Conservation (phyloP, 2,329 filamentous ascomycete species). For the Chaetomiaceae sp. region DNA sequence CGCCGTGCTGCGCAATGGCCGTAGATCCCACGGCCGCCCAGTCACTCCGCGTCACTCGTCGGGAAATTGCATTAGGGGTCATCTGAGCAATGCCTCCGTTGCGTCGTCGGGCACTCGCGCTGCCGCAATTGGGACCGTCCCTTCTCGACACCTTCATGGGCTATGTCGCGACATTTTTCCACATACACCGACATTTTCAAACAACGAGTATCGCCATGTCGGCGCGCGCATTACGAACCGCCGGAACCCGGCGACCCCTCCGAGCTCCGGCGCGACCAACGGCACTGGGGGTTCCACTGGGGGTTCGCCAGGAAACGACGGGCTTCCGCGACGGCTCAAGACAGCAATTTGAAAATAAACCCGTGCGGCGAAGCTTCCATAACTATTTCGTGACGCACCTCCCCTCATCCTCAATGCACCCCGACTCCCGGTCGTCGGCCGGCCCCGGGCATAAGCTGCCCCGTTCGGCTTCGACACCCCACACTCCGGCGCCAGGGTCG, state of each 20-base stretch:
- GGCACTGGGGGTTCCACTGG: no score
- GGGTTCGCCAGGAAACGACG: constrained; percentile 2
- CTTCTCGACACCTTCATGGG: constrained; percentile 29
- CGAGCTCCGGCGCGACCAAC: constrained; percentile 8
- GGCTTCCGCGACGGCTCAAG: not conserved
- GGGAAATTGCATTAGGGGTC: constrained; percentile 8
- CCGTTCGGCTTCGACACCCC: constrained; percentile 76
- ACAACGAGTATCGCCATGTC: constrained; percentile 14
- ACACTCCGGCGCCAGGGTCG: constrained; percentile 53
- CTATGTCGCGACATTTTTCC: constrained; percentile 29
- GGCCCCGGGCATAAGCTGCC: constrained; percentile 81
- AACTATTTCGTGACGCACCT: constrained; percentile 97
- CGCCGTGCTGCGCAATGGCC: constrained; percentile 22
- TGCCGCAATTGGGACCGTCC: no score
- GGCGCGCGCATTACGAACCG: constrained; percentile 14
- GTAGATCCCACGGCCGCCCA: not conserved
- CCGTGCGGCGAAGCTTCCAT: constrained; percentile 62
- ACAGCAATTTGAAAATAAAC: constrained; percentile 4
- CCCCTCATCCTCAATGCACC: constrained; percentile 86
- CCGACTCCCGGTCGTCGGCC: constrained; percentile 64
- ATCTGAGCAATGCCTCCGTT: constrained; percentile 14
- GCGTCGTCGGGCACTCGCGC: constrained; percentile 11
- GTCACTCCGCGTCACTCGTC: constrained; percentile 1
- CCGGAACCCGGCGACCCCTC: constrained; percentile 15
- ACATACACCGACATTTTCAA: constrained; percentile 8